Evolutionary conservation across 225 moss, liverwort and hornwort genomes (phyloP).

Genomic region (Antitrichia curtipendula): DNA sequence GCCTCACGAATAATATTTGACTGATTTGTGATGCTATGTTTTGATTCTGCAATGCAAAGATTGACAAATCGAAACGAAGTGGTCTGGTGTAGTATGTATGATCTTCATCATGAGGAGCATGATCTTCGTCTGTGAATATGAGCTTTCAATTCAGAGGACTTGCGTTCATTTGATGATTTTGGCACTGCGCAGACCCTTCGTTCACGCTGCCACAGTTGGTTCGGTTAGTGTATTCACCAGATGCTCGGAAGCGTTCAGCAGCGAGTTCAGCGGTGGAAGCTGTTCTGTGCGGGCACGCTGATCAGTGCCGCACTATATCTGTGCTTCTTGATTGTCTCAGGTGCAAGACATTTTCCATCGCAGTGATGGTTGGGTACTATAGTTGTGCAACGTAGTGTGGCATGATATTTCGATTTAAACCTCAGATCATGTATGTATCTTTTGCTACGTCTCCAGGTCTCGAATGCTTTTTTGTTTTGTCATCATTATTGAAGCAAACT

Average conservation of each 20-base stretch:
- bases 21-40: background rate
- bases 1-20: background rate
- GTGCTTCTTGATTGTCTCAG: conserved; percentile 76
- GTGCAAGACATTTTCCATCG: conserved; percentile 14
- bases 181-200: conserved; percentile 50
- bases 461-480: background rate
- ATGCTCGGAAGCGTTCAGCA: conserved; percentile 78
- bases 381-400: background rate
- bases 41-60: background rate
- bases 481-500: background rate
- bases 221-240: conserved; percentile 59
- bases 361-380: background rate
- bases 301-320: conserved; percentile 39
- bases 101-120: background rate
- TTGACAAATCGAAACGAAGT: background rate
- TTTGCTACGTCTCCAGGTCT: background rate
- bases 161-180: background rate
- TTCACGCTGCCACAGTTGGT: conserved; percentile 69
- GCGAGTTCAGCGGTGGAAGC: conserved; percentile 68
- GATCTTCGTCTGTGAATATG: background rate
- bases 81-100: background rate
- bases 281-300: conserved; percentile 50
- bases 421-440: background rate
- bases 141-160: background rate
- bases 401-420: background rate